Conservation (phyloP, 2,329 filamentous ascomycete species). For the Trichoderma sp. region DNA sequence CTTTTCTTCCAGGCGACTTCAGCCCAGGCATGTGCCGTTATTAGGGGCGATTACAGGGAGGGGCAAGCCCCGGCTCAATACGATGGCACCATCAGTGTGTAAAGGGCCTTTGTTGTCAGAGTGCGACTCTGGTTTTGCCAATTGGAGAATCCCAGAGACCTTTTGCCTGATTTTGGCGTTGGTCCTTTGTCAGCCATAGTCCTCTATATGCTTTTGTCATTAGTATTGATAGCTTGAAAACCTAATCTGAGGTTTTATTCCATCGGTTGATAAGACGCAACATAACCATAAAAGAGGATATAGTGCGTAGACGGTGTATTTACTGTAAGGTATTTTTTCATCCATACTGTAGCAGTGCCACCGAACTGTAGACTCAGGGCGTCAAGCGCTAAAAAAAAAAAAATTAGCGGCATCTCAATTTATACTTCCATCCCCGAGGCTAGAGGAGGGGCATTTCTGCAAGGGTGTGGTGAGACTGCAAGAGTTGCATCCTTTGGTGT, state of each 20-base stretch:
- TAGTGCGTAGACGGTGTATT: too few relatives aligned
- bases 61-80: background rate
- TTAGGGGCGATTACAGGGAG: conserved; percentile 10
- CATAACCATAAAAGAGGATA: too few relatives aligned
- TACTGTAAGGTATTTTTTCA: too few relatives aligned
- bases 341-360: too few relatives aligned
- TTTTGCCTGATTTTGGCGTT: background rate
- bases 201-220: background rate
- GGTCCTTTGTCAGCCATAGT: background rate
- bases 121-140: background rate
- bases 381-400: conserved; percentile 4
- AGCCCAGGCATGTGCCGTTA: background rate
- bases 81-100: background rate
- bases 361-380: conserved; percentile 7
- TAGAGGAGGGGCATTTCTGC: conserved; percentile 9
- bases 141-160: background rate
- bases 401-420: background rate
- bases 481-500: background rate
- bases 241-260: too few relatives aligned
- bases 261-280: too few relatives aligned
- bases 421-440: background rate
- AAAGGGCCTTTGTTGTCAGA: background rate
- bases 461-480: conserved; percentile 8
- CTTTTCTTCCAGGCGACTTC: background rate
- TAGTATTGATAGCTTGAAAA: background rate